Evolutionary conservation across 1,139 yeast species (phyloP), one percentile per base, ranked within the genome.

Genomic region (Scheffersomyces quercinus): DNA sequence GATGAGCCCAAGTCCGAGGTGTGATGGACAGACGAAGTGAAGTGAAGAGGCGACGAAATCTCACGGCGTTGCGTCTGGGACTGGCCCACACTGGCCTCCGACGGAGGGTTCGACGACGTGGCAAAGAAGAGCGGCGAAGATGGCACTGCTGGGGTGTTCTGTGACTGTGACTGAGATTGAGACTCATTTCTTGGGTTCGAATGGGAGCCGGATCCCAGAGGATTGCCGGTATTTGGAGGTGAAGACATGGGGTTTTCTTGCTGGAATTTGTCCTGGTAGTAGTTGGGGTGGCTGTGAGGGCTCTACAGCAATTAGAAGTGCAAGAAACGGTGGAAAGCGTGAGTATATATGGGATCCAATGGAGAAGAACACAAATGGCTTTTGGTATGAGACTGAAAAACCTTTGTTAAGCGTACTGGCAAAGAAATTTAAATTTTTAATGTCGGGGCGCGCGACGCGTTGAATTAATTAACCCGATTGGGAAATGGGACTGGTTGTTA

Each of bases 61-160:
- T 70, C 54, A 33, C 58, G 52, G 37, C 58, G 53, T 49, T 59
- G 52, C 26, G 62, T 47, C 38, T 59, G 55, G 8, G 61, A 55
- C 16, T 56, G 51, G 9, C 49, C 51, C 10, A 51, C 56, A 42
- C 52, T 53, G 33, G 47, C 53, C 45, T 73, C 78, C 10, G 77
- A 72, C 39, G 67, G 62, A 2, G 76, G 73, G 46, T 73, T 72
- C 16, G 80, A 75, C 8, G 82, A 74, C 28, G 81, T 77, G 16
- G 81, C 79, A 58, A 83, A 77, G 57, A 84, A 82, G 47, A 84
- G 72, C 29, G 89, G 89, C 20, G 89, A 83, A 10, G 88, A 81
- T 7, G 85, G 84, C 31, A 74, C 81, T n/a, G 65, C 73, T 12
- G 56, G 57, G 14, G 60, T 58, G 24, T 55, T 47, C 40, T 57